A percentile compares a stretch with the other conserved stretches of the same genome.
phyloP scores from a whole-genome alignment of 2,329 filamentous ascomycete genomes.

The Cladophialophora carrionii region DNA sequence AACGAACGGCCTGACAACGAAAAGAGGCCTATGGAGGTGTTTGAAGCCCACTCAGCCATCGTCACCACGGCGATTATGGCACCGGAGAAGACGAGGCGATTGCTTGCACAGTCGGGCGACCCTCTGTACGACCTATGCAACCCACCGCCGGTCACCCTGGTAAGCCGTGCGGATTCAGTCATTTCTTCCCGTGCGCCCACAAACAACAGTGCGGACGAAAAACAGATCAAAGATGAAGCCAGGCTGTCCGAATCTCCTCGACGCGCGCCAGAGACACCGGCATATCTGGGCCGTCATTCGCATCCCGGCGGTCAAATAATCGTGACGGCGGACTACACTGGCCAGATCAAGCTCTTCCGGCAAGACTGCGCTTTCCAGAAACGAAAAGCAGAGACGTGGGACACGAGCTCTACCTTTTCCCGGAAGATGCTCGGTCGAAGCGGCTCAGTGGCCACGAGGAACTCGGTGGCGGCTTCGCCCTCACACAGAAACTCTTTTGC shows the following conservation, averaged over 20 bases:
- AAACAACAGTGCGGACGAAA: slow-evolving; percentile 43
- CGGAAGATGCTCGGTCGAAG: slow-evolving; percentile 62
- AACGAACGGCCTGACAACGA: slow-evolving; percentile 59
- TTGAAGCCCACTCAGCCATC: slow-evolving; percentile 85
- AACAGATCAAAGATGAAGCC: slow-evolving; percentile 32
- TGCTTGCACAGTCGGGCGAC: slow-evolving; percentile 80
- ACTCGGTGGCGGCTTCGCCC: slow-evolving; percentile 53
- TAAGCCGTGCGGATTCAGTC: slow-evolving; percentile 70
- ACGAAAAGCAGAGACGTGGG: slow-evolving; percentile 75
- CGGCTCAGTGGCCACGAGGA: slow-evolving; percentile 61
- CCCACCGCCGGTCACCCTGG: slow-evolving; percentile 81
- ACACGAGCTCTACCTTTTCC: slow-evolving; percentile 75
- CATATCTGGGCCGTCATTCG: slow-evolving; percentile 73
- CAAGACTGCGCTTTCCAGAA: slow-evolving; percentile 89
- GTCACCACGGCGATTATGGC: slow-evolving; percentile 90
- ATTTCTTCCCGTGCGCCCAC: slow-evolving; percentile 55
- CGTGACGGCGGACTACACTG: slow-evolving; percentile 84
- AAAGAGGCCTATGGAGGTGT: slow-evolving; percentile 81
- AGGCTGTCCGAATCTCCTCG: slow-evolving; percentile 39
- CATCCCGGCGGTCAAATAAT: slow-evolving; percentile 88
- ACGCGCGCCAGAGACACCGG: slow-evolving; percentile 69
- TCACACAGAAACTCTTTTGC: slow-evolving; percentile 43
- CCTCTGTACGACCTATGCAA: slow-evolving; percentile 97
- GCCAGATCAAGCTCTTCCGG: slow-evolving; percentile 89
- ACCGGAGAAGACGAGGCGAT: slow-evolving; percentile 73